A percentile compares a stretch with the other conserved stretches of the same genome.
Conservation (phyloP, 768 basidiomycete genomes). For the Boletus sp. region DNA sequence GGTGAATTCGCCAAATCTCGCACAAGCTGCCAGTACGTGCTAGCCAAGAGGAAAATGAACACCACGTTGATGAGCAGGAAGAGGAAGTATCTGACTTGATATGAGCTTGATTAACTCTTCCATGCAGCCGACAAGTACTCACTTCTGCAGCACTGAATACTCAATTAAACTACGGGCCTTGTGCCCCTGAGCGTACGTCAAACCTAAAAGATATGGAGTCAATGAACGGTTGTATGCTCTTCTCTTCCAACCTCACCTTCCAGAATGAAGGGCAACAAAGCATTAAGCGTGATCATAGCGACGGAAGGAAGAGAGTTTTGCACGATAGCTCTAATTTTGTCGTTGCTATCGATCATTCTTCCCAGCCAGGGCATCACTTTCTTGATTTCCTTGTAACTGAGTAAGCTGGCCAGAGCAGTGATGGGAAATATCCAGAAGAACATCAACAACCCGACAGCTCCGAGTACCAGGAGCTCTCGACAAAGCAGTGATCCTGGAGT, state of each 20-base stretch:
- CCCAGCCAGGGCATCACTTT: conserved; percentile 87
- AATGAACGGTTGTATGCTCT: neutral
- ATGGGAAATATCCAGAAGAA: conserved; percentile 95
- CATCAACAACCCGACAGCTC: conserved; percentile 66
- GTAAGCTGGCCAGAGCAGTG: conserved; percentile 75
- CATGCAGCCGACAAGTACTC: conserved; percentile 19
- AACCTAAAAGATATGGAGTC: conserved; percentile 33
- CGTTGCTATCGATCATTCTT: conserved; percentile 75
- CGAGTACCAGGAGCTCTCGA: conserved; percentile 70
- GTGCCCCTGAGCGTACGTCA: conserved; percentile 90
- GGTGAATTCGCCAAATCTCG: conserved; percentile 92
- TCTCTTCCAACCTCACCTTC: conserved; percentile 53
- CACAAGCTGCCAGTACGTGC: conserved; percentile 88
- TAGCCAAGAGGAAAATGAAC: conserved; percentile 89
- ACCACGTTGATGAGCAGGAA: conserved; percentile 91
- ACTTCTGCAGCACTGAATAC: conserved; percentile 91
- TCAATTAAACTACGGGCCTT: conserved; percentile 91
- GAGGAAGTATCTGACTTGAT: conserved; percentile 72
- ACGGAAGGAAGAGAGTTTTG: conserved; percentile 93
- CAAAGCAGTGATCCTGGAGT: conserved; percentile 53
- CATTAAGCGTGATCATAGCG: conserved; percentile 89
- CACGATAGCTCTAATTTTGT: conserved; percentile 78
- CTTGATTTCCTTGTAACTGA: conserved; percentile 94
- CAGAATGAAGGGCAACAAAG: conserved; percentile 79
- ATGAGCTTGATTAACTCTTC: conserved; percentile 5